These are phyloP conservation scores for Marchantia polymorpha DNA, from an alignment of 225 moss, liverwort and hornwort genomes.

Conservation along the genomic window DNA sequence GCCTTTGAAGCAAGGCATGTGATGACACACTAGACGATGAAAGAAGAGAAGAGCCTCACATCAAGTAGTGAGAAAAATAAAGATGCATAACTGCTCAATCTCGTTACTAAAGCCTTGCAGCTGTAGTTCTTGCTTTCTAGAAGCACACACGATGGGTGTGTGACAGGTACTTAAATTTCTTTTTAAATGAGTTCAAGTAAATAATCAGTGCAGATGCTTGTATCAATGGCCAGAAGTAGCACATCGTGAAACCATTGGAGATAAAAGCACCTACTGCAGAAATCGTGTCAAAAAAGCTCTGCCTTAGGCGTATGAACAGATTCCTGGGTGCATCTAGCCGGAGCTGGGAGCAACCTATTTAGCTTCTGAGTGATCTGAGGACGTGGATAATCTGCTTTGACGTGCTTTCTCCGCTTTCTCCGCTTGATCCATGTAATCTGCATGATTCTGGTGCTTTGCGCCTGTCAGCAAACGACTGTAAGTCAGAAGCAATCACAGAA, in stretches of 20 bases:
- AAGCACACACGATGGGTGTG: background rate
- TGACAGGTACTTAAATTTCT: background rate
- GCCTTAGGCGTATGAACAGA: background rate
- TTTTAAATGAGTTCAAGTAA: background rate
- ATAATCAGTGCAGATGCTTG: background rate
- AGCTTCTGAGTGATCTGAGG: constrained; percentile 40
- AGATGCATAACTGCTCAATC: background rate
- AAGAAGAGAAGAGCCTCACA: background rate
- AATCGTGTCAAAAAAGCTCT: constrained; percentile 8
- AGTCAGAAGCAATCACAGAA: background rate
- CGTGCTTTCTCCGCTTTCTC: constrained; percentile 84
- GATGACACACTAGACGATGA: background rate
- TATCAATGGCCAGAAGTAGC: background rate
- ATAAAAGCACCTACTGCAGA: background rate
- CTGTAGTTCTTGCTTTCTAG: background rate
- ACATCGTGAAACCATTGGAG: background rate
- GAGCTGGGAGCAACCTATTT: background rate
- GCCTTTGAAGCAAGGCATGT: background rate
- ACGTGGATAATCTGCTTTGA: constrained; percentile 66
- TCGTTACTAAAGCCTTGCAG: background rate
- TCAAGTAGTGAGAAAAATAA: background rate
- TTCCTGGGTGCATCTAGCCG: background rate
- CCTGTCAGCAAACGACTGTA: constrained; percentile 38
- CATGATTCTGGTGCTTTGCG: constrained; percentile 82
- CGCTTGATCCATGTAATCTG: constrained; percentile 95